Evolutionary conservation across 2,329 filamentous ascomycete species (phyloP).

Genomic region (Colletotrichum caudatum): DNA sequence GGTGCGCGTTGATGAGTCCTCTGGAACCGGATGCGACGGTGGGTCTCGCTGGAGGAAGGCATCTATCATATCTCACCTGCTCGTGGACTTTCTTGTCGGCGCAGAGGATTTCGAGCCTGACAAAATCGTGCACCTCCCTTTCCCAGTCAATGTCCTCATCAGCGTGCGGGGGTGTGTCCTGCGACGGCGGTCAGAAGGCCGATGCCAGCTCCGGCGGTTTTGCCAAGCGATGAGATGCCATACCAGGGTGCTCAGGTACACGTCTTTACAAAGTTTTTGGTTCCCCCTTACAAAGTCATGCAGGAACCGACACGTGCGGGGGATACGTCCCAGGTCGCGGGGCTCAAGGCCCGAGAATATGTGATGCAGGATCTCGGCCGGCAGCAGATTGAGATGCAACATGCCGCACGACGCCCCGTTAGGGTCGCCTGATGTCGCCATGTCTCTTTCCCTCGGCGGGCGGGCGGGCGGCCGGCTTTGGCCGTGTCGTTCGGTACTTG

Average conservation of each 20-base stretch:
- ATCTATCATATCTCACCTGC: constrained; percentile 53
- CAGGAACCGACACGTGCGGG: constrained; percentile 64
- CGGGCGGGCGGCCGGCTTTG: too few species aligned
- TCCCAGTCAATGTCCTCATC: constrained; percentile 58
- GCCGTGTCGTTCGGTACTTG: background rate
- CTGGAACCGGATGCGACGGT: background rate
- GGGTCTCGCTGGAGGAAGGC: background rate
- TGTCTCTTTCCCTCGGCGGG: background rate
- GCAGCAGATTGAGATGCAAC: constrained; percentile 53
- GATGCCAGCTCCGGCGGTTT: background rate
- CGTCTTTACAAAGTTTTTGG: constrained; percentile 67
- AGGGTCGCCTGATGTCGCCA: constrained; percentile 2
- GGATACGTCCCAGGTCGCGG: constrained; percentile 65
- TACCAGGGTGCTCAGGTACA: constrained; percentile 71
- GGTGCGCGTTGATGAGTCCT: background rate
- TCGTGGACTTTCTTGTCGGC: constrained; percentile 46
- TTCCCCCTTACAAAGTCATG: constrained; percentile 69
- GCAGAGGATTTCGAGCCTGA: constrained; percentile 60
- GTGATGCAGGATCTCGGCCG: constrained; percentile 72
- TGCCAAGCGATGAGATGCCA: constrained; percentile 40
- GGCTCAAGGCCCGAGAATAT: constrained; percentile 69
- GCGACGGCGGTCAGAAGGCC: constrained; percentile 9
- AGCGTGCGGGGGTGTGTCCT: constrained; percentile 52
- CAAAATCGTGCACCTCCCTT: constrained; percentile 57
- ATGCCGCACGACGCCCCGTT: constrained; percentile 10